A percentile compares a stretch with the other conserved stretches of the same genome.
Conservation (phyloP, 2,329 filamentous ascomycete species). For the Monilinia vaccinii-corymbosi region DNA sequence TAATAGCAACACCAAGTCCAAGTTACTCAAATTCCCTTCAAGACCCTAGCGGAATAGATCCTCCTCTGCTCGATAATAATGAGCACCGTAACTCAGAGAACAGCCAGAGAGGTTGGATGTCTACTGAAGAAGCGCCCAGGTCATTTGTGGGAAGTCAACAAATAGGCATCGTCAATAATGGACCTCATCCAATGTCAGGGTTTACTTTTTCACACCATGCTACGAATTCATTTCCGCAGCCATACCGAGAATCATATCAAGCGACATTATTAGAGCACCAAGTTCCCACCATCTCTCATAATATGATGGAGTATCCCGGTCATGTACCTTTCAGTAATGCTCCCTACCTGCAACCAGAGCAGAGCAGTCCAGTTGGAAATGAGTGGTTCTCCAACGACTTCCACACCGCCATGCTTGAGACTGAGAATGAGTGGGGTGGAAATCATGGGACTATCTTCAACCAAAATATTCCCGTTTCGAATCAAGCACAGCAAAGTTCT, state of each 20-base stretch:
- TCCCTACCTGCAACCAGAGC: conserved; percentile 6
- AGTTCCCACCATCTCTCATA: background rate
- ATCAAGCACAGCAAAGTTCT: background rate
- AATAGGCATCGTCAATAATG: background rate
- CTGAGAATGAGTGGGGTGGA: conserved; percentile 17
- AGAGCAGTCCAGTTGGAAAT: conserved; percentile 2
- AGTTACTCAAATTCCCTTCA: background rate
- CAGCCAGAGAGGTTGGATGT: background rate
- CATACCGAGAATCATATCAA: background rate
- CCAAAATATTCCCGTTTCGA: conserved; percentile 4
- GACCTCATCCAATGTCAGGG: background rate
- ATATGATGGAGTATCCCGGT: background rate
- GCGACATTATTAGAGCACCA: background rate
- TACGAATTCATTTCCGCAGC: background rate
- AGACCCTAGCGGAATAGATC: background rate
- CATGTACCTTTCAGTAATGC: background rate
- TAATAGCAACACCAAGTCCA: background rate
- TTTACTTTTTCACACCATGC: background rate
- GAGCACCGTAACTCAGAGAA: background rate
- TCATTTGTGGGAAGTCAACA: background rate
- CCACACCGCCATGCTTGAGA: conserved; percentile 22
- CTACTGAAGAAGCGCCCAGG: background rate
- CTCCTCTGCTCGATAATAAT: background rate
- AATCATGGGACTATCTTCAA: conserved; percentile 4
- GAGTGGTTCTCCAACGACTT: conserved; percentile 23